A percentile compares a stretch with the other conserved stretches of the same genome.
phyloP scores from a whole-genome alignment of 1,139 yeast genomes.

The Pichia sp. region DNA sequence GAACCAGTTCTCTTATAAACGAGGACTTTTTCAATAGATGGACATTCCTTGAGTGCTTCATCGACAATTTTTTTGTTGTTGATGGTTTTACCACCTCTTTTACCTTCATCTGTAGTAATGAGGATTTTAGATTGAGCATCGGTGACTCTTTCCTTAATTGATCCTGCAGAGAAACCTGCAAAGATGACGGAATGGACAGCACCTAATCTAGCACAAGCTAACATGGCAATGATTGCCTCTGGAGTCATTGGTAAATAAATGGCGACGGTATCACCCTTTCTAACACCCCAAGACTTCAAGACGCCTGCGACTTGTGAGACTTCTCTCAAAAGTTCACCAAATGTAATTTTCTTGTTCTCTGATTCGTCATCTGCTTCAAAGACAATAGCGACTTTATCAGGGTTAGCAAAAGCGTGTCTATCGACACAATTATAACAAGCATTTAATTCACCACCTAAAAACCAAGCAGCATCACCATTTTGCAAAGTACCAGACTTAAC shows the following conservation, averaged over 20 bases:
- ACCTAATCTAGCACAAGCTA: conserved; percentile 92
- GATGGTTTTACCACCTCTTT: conserved; percentile 91
- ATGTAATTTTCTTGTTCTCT: conserved; percentile 69
- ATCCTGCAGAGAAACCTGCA: conserved; percentile 95
- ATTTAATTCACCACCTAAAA: conserved; percentile 85
- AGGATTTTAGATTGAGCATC: conserved; percentile 87
- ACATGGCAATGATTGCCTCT: conserved; percentile 88
- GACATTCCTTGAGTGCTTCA: conserved; percentile 78
- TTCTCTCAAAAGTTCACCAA: conserved; percentile 77
- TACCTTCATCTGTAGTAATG: conserved; percentile 94
- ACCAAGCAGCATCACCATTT: conserved; percentile 85
- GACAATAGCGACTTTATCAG: conserved; percentile 82
- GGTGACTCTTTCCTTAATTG: conserved; percentile 81
- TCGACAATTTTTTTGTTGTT: conserved; percentile 91
- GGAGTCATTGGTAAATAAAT: conserved; percentile 97
- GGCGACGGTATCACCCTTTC: conserved; percentile 94
- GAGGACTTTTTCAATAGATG: conserved; percentile 72
- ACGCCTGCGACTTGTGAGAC: conserved; percentile 89
- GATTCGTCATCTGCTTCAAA: conserved; percentile 93
- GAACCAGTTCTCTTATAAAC: conserved; percentile 86
- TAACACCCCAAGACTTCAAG: conserved; percentile 77
- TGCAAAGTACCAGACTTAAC: conserved; percentile 69
- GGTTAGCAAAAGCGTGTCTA: conserved; percentile 84
- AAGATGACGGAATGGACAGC: conserved; percentile 95
- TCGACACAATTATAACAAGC: conserved; percentile 96